Percentiles rank a stretch among this genome's conserved stretches.
These are phyloP conservation scores for Lenwebbia sp. DNA, from an alignment of 345 rosid species.

Conservation along the genomic window DNA sequence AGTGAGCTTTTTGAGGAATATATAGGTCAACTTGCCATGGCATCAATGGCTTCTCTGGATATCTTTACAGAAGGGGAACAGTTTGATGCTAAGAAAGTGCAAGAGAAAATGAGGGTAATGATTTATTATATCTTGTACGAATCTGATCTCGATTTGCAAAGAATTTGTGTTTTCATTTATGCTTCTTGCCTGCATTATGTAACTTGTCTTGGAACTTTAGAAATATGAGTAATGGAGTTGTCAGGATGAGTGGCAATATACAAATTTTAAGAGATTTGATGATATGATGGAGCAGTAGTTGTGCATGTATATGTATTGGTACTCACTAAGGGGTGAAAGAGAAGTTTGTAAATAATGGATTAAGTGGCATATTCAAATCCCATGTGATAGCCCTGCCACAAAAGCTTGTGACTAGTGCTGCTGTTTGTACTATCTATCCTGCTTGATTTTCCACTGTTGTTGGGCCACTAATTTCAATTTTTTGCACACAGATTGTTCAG, in stretches of 20 bases:
- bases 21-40: conserved; percentile 98
- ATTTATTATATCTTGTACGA: not conserved
- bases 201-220: not conserved
- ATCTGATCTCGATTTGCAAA: not conserved
- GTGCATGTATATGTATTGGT: not conserved
- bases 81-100: conserved; percentile 72
- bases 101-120: conserved; percentile 83
- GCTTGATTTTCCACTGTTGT: not conserved
- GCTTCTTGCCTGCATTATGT: not conserved
- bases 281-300: not conserved
- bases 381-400: not conserved
- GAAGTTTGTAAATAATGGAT: not conserved
- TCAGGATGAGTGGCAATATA: not conserved
- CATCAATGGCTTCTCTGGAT: conserved; percentile 97
- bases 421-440: not conserved
- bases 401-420: not conserved
- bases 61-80: conserved; percentile 76
- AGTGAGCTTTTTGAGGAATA: conserved; percentile 96
- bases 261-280: not conserved
- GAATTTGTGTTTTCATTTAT: not conserved
- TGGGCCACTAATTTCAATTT: not conserved
- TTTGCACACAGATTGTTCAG: conserved; percentile 62
- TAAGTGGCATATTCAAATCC: not conserved
- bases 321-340: not conserved
- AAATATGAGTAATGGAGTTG: not conserved